These are phyloP conservation scores for Dicorynia guianensis DNA, from an alignment of 306 rosid genomes.

Conservation along the genomic window DNA sequence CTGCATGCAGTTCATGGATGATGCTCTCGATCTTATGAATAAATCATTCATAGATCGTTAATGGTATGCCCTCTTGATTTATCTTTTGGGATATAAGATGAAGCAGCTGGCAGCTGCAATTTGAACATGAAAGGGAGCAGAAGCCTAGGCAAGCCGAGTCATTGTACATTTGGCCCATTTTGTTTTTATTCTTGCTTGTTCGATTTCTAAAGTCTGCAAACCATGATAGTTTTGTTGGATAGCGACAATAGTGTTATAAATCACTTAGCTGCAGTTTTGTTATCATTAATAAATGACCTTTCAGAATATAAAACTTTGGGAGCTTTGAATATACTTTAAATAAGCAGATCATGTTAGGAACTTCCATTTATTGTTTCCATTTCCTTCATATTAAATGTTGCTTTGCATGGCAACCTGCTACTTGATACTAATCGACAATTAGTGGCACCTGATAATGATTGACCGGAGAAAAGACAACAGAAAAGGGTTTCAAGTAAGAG, in stretches of 20 bases:
- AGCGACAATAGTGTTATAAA: too few relatives aligned
- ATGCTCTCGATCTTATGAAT: constrained; percentile 89
- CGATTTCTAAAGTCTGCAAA: constrained; percentile 24
- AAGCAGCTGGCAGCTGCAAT: constrained; percentile 41
- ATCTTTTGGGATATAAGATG: constrained; percentile 4
- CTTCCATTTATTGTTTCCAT: too few relatives aligned
- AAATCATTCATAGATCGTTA: constrained; percentile 90
- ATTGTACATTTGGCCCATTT: constrained; percentile 30
- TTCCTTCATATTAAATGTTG: too few relatives aligned
- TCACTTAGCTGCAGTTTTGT: too few relatives aligned
- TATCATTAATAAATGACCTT: too few relatives aligned
- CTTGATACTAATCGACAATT: too few relatives aligned
- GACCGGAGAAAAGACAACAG: not conserved
- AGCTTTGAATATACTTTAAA: too few relatives aligned
- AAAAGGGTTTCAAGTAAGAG: not conserved
- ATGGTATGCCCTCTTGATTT: not conserved
- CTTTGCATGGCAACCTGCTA: too few relatives aligned
- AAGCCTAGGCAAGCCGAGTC: constrained; percentile 38
- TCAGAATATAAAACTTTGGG: too few relatives aligned
- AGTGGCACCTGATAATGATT: not conserved
- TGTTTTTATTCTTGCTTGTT: constrained; percentile 26
- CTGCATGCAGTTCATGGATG: constrained; percentile 86
- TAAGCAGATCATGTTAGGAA: too few relatives aligned
- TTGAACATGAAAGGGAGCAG: constrained; percentile 30
- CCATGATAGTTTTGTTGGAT: constrained; percentile 34